phyloP scores from a whole-genome alignment of 2,329 filamentous ascomycete species.

The Colletotrichum brevisporum region DNA sequence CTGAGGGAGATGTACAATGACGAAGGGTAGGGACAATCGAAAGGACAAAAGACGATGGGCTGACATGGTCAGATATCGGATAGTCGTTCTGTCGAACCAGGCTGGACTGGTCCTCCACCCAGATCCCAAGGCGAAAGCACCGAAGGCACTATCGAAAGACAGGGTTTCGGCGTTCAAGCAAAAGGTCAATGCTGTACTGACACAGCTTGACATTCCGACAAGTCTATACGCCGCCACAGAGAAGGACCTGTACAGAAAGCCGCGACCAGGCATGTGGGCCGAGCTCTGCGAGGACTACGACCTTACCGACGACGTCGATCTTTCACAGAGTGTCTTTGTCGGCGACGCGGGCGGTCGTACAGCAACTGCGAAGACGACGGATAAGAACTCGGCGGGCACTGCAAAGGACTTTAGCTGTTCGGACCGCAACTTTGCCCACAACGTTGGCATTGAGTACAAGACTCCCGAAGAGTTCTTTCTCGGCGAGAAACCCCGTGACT shows the following conservation, averaged over 20 bases:
- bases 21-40: conserved; percentile 69
- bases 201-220: conserved; percentile 80
- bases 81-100: conserved; percentile 92
- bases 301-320: conserved; percentile 73
- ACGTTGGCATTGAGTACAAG: conserved; percentile 83
- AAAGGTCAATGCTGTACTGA: conserved; percentile 80
- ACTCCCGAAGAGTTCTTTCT: conserved; percentile 96
- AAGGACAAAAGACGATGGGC: background rate
- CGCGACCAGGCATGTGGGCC: conserved; percentile 89
- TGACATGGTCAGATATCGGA: conserved; percentile 70
- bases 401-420: conserved; percentile 76
- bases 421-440: conserved; percentile 85
- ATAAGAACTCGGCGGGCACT: conserved; percentile 42
- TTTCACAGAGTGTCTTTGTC: conserved; percentile 83
- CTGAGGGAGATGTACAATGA: conserved; percentile 76
- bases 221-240: conserved; percentile 89
- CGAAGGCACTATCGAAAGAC: conserved; percentile 72
- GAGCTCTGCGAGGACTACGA: conserved; percentile 71
- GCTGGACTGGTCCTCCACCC: conserved; percentile 82
- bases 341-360: conserved; percentile 84
- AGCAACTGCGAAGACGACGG: conserved; percentile 57
- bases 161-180: conserved; percentile 86
- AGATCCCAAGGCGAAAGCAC: conserved; percentile 74
- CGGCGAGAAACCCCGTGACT: conserved; percentile 74
- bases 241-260: conserved; percentile 88